Conservation (phyloP, 768 basidiomycete species). For the Amyloporia xantha region DNA sequence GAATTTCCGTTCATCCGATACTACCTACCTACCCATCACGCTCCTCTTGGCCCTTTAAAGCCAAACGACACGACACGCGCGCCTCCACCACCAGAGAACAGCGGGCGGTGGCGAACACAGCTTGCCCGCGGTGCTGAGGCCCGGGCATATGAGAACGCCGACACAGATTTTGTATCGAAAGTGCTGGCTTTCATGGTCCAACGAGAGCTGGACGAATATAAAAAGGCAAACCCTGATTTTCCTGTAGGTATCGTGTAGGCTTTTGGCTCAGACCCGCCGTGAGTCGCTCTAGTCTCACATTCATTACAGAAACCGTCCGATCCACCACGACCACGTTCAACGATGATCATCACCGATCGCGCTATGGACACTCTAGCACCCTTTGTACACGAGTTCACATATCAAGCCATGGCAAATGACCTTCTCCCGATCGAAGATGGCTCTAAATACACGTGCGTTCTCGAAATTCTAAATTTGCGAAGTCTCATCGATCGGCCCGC, state of each 20-base stretch:
- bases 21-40: slow-evolving; percentile 78
- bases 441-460: slow-evolving; percentile 72
- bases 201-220: slow-evolving; percentile 77
- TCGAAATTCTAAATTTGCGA: background rate
- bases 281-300: too few relatives aligned
- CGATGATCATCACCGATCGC: slow-evolving; percentile 91
- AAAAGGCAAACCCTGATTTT: slow-evolving; percentile 79
- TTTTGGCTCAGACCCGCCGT: background rate
- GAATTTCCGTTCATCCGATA: slow-evolving; percentile 94
- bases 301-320: slow-evolving; percentile 48
- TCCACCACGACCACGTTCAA: slow-evolving; percentile 54
- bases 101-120: slow-evolving; percentile 73
- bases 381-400: slow-evolving; percentile 95
- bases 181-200: slow-evolving; percentile 85
- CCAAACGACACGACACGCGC: slow-evolving; percentile 58
- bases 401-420: slow-evolving; percentile 98
- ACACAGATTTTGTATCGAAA: slow-evolving; percentile 73
- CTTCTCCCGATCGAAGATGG: slow-evolving; percentile 85
- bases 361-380: slow-evolving; percentile 91
- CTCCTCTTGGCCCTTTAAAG: slow-evolving; percentile 79
- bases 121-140: slow-evolving; percentile 68
- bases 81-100: slow-evolving; percentile 52
- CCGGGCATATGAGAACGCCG: slow-evolving; percentile 61
- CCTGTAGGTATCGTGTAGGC: slow-evolving; percentile 47
- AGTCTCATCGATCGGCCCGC: slow-evolving; percentile 3